Evolutionary conservation across 169 alveolate species (phyloP).

Genomic region (Plasmodium gaboni): DNA sequence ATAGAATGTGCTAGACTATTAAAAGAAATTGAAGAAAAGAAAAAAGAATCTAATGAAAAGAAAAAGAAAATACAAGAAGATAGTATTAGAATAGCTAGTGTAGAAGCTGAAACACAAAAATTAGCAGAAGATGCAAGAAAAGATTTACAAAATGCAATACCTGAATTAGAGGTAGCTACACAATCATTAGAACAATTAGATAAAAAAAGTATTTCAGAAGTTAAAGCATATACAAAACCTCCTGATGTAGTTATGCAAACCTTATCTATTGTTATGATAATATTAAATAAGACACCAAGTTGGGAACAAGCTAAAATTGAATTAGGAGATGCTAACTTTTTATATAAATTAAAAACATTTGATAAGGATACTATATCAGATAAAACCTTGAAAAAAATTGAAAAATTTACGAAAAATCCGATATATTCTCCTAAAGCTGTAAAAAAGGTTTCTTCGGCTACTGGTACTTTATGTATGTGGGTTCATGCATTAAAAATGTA

Average conservation of each 20-base stretch:
- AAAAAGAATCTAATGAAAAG: constrained; percentile 80
- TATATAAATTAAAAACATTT: constrained; percentile 90
- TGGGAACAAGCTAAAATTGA: constrained; percentile 96
- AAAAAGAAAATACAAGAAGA: constrained; percentile 91
- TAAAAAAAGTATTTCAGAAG: constrained; percentile 95
- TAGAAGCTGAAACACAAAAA: constrained; percentile 93
- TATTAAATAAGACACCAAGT: constrained; percentile 92
- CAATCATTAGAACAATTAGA: constrained; percentile 96
- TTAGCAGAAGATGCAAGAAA: constrained; percentile 96
- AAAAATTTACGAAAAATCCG: constrained; percentile 90
- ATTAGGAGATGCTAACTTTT: constrained; percentile 94
- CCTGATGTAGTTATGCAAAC: constrained; percentile 94
- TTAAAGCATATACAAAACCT: constrained; percentile 91
- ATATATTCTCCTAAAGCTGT: constrained; percentile 92
- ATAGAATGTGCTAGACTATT: constrained; percentile 91
- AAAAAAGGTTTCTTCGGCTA: constrained; percentile 93
- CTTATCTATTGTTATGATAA: constrained; percentile 95
- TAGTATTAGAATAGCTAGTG: constrained; percentile 93
- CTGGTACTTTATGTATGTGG: constrained; percentile 96
- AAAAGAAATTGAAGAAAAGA: constrained; percentile 89
- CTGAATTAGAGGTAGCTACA: constrained; percentile 96
- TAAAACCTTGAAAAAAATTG: constrained; percentile 90
- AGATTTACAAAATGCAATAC: constrained; percentile 96
- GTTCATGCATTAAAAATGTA: constrained; percentile 96
- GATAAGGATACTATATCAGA: constrained; percentile 94